Evolutionary conservation across 352 stramenopile genomes (phyloP), one percentile per base, ranked within the genome.

Genomic region (Phytophthora sansomeana): DNA sequence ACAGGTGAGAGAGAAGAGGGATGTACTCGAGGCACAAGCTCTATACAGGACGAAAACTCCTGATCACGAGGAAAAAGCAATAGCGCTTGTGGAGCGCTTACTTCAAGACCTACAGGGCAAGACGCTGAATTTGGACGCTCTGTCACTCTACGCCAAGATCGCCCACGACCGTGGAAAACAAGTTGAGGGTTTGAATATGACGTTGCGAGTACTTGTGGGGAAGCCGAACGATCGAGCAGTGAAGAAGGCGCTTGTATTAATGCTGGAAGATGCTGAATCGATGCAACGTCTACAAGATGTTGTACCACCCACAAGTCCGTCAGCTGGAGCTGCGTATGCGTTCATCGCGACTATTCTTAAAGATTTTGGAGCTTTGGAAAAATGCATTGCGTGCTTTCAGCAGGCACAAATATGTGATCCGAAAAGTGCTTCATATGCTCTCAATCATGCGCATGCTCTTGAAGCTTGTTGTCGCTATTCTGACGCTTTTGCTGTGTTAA

Each of bases 281-380:
- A 83, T 92, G 52, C 53, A 85, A 28, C 36, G 80, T 6, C 62
- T 94, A 13, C 48, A 76, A n/a, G 50, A 57, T 16, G 63, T 69
- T 21, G 53, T 92, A 1, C 80, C 82, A 1, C 63, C 70, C 4
- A 67, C 51, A 9, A 75, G 63, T 13, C 57, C 71, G 11, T 85
- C 81, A 10, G 79, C 84, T 9, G 86, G 81, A 24, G 74, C 81
- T 4, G 83, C 80, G 14, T 93, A 92, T 41, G 86, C 84, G 11
- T 95, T 90, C 57, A 79, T 90, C 4, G 86, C 81, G 5, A 92
- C 84, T 0, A 84, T 95, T 58, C 39, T 92, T 7, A 95, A 93
- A 54, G 86, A 95, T 41, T 84, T 79, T 60, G 63, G 86, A 0
- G 84, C 69, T 8, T 32, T 93, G 16, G 74, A 89, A 9, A 69